These are phyloP conservation scores for Tricholoma saponaceum DNA, from an alignment of 768 basidiomycete genomes.

Conservation along the genomic window DNA sequence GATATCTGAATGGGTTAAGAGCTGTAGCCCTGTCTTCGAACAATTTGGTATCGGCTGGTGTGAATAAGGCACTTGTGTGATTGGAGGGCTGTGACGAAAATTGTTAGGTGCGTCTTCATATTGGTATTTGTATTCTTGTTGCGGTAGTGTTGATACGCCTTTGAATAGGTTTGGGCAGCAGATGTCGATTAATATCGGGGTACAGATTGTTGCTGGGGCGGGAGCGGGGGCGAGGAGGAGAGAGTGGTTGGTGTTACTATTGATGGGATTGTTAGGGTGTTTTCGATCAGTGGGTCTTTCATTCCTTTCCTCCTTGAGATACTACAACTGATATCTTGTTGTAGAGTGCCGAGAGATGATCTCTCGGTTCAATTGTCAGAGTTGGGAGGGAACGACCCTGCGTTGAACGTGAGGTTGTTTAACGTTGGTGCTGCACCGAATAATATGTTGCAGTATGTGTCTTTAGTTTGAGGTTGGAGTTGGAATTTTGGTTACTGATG, in stretches of 20 bases:
- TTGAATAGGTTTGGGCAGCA: slow-evolving; percentile 75
- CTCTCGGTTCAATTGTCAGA: slow-evolving; percentile 87
- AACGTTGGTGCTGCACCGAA: slow-evolving; percentile 80
- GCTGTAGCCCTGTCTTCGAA: slow-evolving; percentile 83
- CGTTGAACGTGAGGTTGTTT: slow-evolving; percentile 61
- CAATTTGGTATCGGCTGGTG: slow-evolving; percentile 85
- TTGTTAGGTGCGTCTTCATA: slow-evolving; percentile 45
- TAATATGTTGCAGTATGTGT: slow-evolving; percentile 82
- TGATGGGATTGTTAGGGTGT: slow-evolving; percentile 86
- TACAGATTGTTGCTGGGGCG: slow-evolving; percentile 66
- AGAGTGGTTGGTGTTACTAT: slow-evolving; percentile 88
- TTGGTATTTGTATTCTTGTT: no score
- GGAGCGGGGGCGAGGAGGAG: slow-evolving; percentile 60
- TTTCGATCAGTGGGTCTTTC: slow-evolving; percentile 73
- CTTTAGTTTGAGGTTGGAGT: neutral
- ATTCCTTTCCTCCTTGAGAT: neutral
- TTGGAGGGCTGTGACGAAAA: slow-evolving; percentile 85
- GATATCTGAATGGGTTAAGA: slow-evolving; percentile 86
- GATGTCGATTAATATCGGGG: slow-evolving; percentile 87
- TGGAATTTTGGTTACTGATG: no score
- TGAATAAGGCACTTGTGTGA: slow-evolving; percentile 75
- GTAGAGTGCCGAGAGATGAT: slow-evolving; percentile 78
- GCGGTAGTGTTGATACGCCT: no score
- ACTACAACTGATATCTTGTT: neutral
- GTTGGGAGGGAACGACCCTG: slow-evolving; percentile 63